These are phyloP conservation scores for Porphyrellus sp. DNA, from an alignment of 1,284 basidiomycete genomes.

Conservation along the genomic window DNA sequence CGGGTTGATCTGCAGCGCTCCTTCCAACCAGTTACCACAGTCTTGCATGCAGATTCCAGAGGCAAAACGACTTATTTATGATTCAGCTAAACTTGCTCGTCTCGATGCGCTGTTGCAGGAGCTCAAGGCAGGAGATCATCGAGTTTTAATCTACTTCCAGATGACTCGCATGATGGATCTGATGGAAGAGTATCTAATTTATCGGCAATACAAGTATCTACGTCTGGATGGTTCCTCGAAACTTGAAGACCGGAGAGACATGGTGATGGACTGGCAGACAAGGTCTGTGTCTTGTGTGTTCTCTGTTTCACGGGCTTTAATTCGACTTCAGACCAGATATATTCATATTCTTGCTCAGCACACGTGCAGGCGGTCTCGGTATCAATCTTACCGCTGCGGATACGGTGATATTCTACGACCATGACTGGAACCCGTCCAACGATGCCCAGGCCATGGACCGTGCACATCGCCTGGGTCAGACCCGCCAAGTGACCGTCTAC, in stretches of 20 bases:
- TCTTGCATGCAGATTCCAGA: slow-evolving; percentile 93
- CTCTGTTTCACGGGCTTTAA: slow-evolving; percentile 3
- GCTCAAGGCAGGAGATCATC: slow-evolving; percentile 91
- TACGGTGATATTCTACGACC: slow-evolving; percentile 98
- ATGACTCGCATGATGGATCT: slow-evolving; percentile 99
- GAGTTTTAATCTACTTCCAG: slow-evolving; percentile 98
- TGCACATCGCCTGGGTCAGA: slow-evolving; percentile 97
- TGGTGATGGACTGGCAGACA: slow-evolving; percentile 99
- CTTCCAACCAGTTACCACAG: slow-evolving; percentile 74
- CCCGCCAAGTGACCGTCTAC: slow-evolving; percentile 98
- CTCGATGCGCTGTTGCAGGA: slow-evolving; percentile 88
- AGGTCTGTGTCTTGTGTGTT: slow-evolving; percentile 52
- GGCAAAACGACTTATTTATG: slow-evolving; percentile 93
- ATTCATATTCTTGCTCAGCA: slow-evolving; percentile 94
- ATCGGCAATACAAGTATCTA: slow-evolving; percentile 96
- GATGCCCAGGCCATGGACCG: slow-evolving; percentile 99
- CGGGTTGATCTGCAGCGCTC: slow-evolving; percentile 72
- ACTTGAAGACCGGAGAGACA: slow-evolving; percentile 94
- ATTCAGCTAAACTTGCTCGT: slow-evolving; percentile 94
- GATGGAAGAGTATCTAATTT: slow-evolving; percentile 98
- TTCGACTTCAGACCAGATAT: slow-evolving; percentile 72
- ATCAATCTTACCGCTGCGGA: slow-evolving; percentile 99
- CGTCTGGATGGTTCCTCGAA: slow-evolving; percentile 95
- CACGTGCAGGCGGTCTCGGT: slow-evolving; percentile 94
- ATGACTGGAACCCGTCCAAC: slow-evolving; percentile 99